Evolutionary conservation across 1,284 basidiomycete species (phyloP).

Genomic region (Psilocybe mexicana): DNA sequence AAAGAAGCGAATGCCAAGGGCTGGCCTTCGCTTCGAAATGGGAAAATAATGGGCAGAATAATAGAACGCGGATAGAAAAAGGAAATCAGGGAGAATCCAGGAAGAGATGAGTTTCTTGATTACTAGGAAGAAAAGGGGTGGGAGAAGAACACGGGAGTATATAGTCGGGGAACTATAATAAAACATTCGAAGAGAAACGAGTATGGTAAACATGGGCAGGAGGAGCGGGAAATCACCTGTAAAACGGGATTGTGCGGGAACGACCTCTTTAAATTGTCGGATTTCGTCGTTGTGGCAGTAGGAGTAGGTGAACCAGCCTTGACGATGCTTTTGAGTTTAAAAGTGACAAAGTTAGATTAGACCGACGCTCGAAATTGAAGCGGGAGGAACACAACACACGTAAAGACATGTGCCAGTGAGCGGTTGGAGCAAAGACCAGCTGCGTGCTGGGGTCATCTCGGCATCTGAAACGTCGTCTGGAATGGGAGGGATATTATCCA

Average conservation of each 20-base stretch:
- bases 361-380: conserved; percentile 24
- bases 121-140: conserved; percentile 21
- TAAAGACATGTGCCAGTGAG: conserved; percentile 78
- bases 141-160: conserved; percentile 22
- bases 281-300: conserved; percentile 92
- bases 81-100: conserved; percentile 22
- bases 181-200: conserved; percentile 12
- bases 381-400: conserved; percentile 46
- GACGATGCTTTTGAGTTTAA: conserved; percentile 58
- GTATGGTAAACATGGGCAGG: conserved; percentile 24
- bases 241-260: conserved; percentile 56
- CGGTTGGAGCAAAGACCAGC: conserved; percentile 79
- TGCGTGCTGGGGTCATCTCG: conserved; percentile 65
- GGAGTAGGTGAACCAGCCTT: conserved; percentile 95
- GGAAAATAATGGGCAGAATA: conserved; percentile 22
- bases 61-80: conserved; percentile 24
- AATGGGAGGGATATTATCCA: conserved; percentile 43
- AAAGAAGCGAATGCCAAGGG: conserved; percentile 18
- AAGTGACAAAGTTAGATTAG: conserved; percentile 21
- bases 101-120: conserved; percentile 18
- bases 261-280: conserved; percentile 83
- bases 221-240: conserved; percentile 49
- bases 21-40: conserved; percentile 19
- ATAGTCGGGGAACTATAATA: conserved; percentile 23
- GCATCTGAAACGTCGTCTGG: conserved; percentile 53